Percentiles rank a stretch among this genome's conserved stretches.
Conservation (phyloP, 371 early-diverging fungal species). For the Syncephalis plumigaleata region DNA sequence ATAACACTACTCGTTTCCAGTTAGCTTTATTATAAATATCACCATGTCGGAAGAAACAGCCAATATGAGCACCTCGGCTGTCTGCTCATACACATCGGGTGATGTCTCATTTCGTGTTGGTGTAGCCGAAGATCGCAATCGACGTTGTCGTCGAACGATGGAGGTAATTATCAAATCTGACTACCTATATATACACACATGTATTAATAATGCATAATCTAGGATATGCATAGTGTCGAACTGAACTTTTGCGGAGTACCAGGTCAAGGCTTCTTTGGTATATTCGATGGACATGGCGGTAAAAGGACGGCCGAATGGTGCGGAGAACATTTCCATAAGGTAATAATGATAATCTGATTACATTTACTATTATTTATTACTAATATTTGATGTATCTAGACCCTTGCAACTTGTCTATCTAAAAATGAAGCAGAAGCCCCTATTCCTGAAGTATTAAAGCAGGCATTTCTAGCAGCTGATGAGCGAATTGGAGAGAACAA, state of each 20-base stretch:
- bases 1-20: no score
- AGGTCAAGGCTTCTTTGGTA: conserved; percentile 83
- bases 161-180: conserved; percentile 38
- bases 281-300: conserved; percentile 98
- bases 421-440: conserved; percentile 22
- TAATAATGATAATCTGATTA: no score
- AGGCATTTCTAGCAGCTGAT: conserved; percentile 72
- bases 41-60: no score
- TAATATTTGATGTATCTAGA: neutral
- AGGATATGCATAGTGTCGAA: conserved; percentile 76
- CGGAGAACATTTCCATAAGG: conserved; percentile 73
- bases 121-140: conserved; percentile 74
- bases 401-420: conserved; percentile 4
- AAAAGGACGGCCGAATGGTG: conserved; percentile 92
- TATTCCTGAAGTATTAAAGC: conserved; percentile 68
- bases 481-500: conserved; percentile 48
- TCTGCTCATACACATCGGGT: no score
- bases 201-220: conserved; percentile 3
- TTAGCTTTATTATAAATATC: no score
- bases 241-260: conserved; percentile 60
- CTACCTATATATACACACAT: conserved; percentile 1
- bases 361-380: no score
- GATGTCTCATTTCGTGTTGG: conserved; percentile 22
- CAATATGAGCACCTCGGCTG: no score
- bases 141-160: conserved; percentile 84